Percentiles rank a stretch among this genome's conserved stretches.
phyloP scores from a whole-genome alignment of 2,329 filamentous ascomycete genomes.

The Exophiala alcalophila region DNA sequence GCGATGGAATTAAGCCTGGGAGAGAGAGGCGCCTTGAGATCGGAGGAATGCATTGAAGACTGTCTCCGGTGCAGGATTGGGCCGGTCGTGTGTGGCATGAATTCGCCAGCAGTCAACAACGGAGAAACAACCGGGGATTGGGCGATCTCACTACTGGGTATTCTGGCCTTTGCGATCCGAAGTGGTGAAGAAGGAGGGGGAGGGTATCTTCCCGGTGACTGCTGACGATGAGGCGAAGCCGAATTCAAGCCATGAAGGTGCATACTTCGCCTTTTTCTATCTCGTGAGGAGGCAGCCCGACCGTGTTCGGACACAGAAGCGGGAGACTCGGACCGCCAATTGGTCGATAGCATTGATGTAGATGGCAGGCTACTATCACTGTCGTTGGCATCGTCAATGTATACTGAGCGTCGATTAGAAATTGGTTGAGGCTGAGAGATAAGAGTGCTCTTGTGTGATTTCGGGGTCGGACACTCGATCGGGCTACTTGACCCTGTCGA shows the following conservation, averaged over 20 bases:
- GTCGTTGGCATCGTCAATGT: slow-evolving; percentile 78
- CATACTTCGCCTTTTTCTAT: slow-evolving; percentile 82
- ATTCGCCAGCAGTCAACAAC: slow-evolving; percentile 77
- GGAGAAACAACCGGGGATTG: slow-evolving; percentile 84
- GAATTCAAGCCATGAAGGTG: slow-evolving; percentile 70
- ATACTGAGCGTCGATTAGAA: slow-evolving; percentile 72
- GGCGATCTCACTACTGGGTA: slow-evolving; percentile 51
- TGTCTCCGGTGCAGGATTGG: slow-evolving; percentile 71
- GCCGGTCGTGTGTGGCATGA: slow-evolving; percentile 41
- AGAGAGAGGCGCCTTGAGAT: slow-evolving; percentile 69
- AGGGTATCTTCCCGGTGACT: slow-evolving; percentile 74
- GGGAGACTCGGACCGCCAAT: slow-evolving; percentile 79
- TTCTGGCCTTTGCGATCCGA: slow-evolving; percentile 77
- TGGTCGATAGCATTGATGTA: slow-evolving; percentile 67
- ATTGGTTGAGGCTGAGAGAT: slow-evolving; percentile 57
- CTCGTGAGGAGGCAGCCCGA: slow-evolving; percentile 72
- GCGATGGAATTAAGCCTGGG: slow-evolving; percentile 71
- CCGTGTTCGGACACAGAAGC: slow-evolving; percentile 70
- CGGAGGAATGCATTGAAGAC: slow-evolving; percentile 83
- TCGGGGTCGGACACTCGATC: slow-evolving; percentile 83
- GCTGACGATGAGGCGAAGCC: slow-evolving; percentile 73
- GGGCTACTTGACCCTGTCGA: slow-evolving; percentile 89
- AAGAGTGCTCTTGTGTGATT: slow-evolving; percentile 68
- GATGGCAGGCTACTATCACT: slow-evolving; percentile 89
- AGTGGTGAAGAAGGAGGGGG: slow-evolving; percentile 83